Evolutionary conservation across 805 yeast genomes (phyloP).

Genomic region (Ogataea trehaloabstinens): DNA sequence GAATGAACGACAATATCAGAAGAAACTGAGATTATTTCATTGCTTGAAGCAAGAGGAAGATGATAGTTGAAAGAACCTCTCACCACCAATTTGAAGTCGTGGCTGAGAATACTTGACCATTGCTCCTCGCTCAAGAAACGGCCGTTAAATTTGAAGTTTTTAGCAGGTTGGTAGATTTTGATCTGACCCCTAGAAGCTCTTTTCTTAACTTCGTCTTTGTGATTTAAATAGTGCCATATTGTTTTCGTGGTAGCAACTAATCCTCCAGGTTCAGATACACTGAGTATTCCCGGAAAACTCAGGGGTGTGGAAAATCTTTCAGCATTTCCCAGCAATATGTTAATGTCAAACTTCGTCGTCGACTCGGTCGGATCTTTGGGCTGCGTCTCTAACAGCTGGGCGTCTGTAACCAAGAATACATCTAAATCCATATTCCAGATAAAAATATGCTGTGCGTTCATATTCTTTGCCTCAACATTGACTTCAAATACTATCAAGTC

Average conservation of each 20-base stretch:
- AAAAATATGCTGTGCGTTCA: slow-evolving; percentile 31
- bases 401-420: slow-evolving; percentile 29
- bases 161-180: slow-evolving; percentile 30
- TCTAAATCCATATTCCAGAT: slow-evolving; percentile 34
- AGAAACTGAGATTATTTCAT: slow-evolving; percentile 30
- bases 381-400: slow-evolving; percentile 12
- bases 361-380: background rate
- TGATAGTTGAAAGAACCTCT: slow-evolving; percentile 33
- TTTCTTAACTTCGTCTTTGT: slow-evolving; percentile 13
- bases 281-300: slow-evolving; percentile 27
- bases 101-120: slow-evolving; percentile 29
- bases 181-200: slow-evolving; percentile 29
- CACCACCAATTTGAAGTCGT: slow-evolving; percentile 27
- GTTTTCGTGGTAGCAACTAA: slow-evolving; percentile 13
- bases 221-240: slow-evolving; percentile 22
- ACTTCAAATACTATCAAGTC: slow-evolving; percentile 32
- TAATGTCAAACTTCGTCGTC: slow-evolving; percentile 21
- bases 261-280: slow-evolving; percentile 6
- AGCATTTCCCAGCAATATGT: slow-evolving; percentile 33
- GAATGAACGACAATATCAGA: slow-evolving; percentile 20
- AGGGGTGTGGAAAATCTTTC: slow-evolving; percentile 31
- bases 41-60: slow-evolving; percentile 26
- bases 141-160: slow-evolving; percentile 25
- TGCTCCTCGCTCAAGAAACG: slow-evolving; percentile 23
- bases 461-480: slow-evolving; percentile 24